Evolutionary conservation across 805 yeast genomes (phyloP).

Genomic region (Starmera quercuum): DNA sequence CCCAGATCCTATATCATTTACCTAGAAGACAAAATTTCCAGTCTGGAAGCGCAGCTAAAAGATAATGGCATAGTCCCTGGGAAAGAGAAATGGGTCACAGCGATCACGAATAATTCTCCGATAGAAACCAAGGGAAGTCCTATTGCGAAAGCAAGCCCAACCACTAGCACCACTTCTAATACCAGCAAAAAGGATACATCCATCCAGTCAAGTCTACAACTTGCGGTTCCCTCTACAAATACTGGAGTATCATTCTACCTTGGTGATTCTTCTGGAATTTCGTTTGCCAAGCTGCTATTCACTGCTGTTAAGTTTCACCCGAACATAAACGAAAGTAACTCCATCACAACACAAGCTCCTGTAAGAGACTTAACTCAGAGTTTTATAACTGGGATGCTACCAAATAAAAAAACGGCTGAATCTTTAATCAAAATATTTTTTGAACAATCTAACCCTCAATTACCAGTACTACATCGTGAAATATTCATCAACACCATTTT

Average conservation of each 20-base stretch:
- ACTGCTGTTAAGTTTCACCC: constrained; percentile 65
- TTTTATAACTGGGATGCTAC: constrained; percentile 43
- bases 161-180: not conserved
- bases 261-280: constrained; percentile 52
- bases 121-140: not conserved
- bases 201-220: constrained; percentile 15
- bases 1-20: constrained; percentile 74
- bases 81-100: constrained; percentile 6
- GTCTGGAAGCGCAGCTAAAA: constrained; percentile 44
- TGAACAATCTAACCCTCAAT: constrained; percentile 73
- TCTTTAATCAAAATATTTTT: constrained; percentile 58
- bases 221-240: constrained; percentile 10
- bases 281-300: constrained; percentile 69
- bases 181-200: constrained; percentile 10
- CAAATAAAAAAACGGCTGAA: constrained; percentile 66
- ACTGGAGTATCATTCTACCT: constrained; percentile 25
- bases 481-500: constrained; percentile 59
- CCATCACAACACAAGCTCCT: constrained; percentile 20
- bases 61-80: constrained; percentile 34
- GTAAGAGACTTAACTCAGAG: constrained; percentile 14
- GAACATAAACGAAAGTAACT: constrained; percentile 18
- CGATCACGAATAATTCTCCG: not conserved
- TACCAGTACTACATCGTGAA: constrained; percentile 81
- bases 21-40: constrained; percentile 56
- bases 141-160: constrained; percentile 1